Evolutionary conservation across 768 basidiomycete species (phyloP), one percentile per base, ranked within the genome.

Genomic region (Amanita subjunquillea): DNA sequence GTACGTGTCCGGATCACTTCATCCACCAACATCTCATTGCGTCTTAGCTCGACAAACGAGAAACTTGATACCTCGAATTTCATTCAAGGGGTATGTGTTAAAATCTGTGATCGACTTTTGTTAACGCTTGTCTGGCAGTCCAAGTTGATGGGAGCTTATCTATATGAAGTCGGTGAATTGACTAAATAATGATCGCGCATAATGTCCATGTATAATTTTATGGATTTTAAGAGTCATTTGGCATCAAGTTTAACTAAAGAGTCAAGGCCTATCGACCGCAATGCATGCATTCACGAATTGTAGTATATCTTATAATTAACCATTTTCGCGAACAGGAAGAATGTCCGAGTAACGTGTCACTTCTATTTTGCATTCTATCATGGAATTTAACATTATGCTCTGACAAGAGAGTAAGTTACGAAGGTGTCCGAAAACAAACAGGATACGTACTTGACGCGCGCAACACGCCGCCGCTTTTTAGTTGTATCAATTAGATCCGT

Each of bases 21-120:
- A 29, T 20, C 38, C 44, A 20, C 2, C 6, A 15, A n/a, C 22
- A 25, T 42, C 9, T 25, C 37, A 13, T 46, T 23, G 44, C 34
- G 36, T 47, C 37, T 32, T 51, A 90, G 89, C 68, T 91, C 88
- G 48, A 92, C 88, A 9, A 94, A 95, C 65, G 95, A 97, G 76
- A 98, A 98, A 68, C 73, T 98, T 48, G 93, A 98, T 68, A 72
- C 72, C 49, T 82, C 80, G 45, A 98, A 98, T 73, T 96, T 85
- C 68, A 85, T 96, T 55, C 71, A 89, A 66, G 87, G 85, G 62
- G 90, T 86, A 67, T 65, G 82, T 40, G 10, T 27, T 51, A n/a
- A 48, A 1, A 15, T 23, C 32, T 50, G 38, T n/a, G 12, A 8
- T 34, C 17, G 25, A 29, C 13, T 32, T 47, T 51, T 44, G 41